phyloP scores from a whole-genome alignment of 768 basidiomycete species.

The Cubamyces lactineus region DNA sequence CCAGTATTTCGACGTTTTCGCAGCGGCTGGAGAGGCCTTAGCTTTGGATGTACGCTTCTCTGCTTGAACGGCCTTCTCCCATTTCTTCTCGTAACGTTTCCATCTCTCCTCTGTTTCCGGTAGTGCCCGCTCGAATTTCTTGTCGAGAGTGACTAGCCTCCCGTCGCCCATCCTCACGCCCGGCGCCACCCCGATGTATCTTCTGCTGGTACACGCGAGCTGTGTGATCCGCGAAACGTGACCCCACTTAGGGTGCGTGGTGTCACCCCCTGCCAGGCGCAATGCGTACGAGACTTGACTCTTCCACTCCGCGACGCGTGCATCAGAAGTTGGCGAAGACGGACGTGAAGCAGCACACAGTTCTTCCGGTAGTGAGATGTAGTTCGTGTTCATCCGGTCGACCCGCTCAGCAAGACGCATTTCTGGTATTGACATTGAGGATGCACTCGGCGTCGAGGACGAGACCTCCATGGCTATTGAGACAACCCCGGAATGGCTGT shows the following conservation, averaged over 20 bases:
- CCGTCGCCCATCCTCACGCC: conserved; percentile 30
- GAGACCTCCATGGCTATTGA: conserved; percentile 7
- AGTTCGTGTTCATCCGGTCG: conserved; percentile 1
- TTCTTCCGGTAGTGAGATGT: conserved; percentile 27
- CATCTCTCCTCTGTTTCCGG: conserved; percentile 55
- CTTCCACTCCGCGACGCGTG: conserved; percentile 38
- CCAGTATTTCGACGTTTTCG: conserved; percentile 29
- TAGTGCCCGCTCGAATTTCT: conserved; percentile 39
- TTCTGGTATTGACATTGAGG: neutral
- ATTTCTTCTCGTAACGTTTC: conserved; percentile 48
- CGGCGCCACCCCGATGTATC: conserved; percentile 34
- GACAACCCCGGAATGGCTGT: neutral
- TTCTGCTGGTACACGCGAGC: conserved; percentile 43
- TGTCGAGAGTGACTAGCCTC: conserved; percentile 29
- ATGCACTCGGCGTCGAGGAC: neutral
- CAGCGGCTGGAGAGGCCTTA: neutral
- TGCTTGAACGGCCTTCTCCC: conserved; percentile 30
- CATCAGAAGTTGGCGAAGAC: conserved; percentile 36
- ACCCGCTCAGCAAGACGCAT: conserved; percentile 5
- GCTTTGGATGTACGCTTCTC: neutral
- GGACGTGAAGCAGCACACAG: conserved; percentile 42
- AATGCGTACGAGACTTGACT: conserved; percentile 41
- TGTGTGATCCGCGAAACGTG: conserved; percentile 44
- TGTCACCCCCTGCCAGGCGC: conserved; percentile 40
- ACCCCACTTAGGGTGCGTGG: conserved; percentile 52